Base-by-base conservation (phyloP, 2,329 filamentous ascomycete species). In the Hypoxylon sp. region DNA sequence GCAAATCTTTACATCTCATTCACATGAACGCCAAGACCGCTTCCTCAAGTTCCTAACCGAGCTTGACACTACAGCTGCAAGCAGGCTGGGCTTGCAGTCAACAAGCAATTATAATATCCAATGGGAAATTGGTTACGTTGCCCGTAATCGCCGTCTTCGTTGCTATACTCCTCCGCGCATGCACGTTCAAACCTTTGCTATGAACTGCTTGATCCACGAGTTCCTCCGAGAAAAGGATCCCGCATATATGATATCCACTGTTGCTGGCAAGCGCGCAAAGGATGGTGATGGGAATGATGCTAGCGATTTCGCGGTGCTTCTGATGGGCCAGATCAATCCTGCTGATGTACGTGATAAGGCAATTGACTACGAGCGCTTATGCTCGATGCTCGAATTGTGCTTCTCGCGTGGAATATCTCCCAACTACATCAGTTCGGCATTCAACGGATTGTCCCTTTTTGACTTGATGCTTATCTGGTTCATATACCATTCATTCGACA, bases 341-440 rank as follows among this genome's bases (percentile, higher is more conserved):
- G 11, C 6, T 3, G 38, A 34, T 7, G n/a, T 32, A 7, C 38
- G 38, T 6, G 13, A 23, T 19, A 46, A 21, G 36, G 9, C 1
- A 13, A 14, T 56, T 5, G 28, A 55, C n/a, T 65, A 65, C 34
- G 41, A 45, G 6, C 62, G 56, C 30, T 38, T 60, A 45, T 60
- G 41, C 10, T n/a, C 38, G 14, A 65, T 60, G 62, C 50, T 53
- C 10, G 50, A 65, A 21, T 32, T 59, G 21, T 55, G 48, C 28
- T 65, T 65, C 25, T 52, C 49, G 7, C 25, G 49, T 11, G 49
- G 49, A 9, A 13, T 43, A 21, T 49, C 57, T 23, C 63, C 63
- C n/a, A 61, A 61, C 13, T 52, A 58, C 13, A 23, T 25, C 2
- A 30, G n/a, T 43, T 32, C n/a, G 11, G 38, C 23, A 11, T 7